Percentiles rank a stretch among this genome's conserved stretches.
Evolutionary conservation across 2,329 filamentous ascomycete species (phyloP).

Genomic region (Botrytis galanthina): DNA sequence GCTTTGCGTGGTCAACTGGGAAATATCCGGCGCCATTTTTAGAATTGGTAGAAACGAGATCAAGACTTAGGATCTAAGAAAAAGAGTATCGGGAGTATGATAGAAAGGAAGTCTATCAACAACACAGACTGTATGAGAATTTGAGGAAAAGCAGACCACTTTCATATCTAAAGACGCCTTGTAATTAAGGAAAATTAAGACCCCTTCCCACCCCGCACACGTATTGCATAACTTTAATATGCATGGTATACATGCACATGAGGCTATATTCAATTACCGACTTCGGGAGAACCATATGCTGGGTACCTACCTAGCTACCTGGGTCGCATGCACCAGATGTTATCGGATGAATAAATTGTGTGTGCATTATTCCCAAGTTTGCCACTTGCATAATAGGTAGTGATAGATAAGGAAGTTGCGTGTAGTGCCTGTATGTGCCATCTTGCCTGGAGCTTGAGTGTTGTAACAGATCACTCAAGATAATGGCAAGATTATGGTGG

Average conservation of each 20-base stretch:
- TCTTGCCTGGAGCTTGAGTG: neutral
- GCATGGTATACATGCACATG: neutral
- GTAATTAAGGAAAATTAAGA: neutral
- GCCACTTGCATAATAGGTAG: neutral
- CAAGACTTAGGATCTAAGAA: neutral
- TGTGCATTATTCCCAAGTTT: neutral
- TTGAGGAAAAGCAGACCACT: neutral
- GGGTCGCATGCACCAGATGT: neutral
- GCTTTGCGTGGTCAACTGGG: neutral
- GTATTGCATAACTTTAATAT: neutral
- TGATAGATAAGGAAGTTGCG: neutral
- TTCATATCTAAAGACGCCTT: neutral
- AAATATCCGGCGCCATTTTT: slow-evolving; percentile 5
- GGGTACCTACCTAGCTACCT: neutral
- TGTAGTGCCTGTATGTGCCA: neutral
- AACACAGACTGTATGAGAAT: neutral
- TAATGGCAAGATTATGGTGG: too few relatives aligned
- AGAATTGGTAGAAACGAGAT: neutral
- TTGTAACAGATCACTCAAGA: neutral
- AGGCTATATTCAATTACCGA: neutral
- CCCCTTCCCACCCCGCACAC: neutral
- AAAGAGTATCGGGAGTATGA: neutral
- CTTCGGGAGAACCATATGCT: neutral
- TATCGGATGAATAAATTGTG: neutral
- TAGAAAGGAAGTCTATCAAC: neutral